Evolutionary conservation across 495 filamentous ascomycete genomes (phyloP).

Genomic region (Daldinia caldariorum): DNA sequence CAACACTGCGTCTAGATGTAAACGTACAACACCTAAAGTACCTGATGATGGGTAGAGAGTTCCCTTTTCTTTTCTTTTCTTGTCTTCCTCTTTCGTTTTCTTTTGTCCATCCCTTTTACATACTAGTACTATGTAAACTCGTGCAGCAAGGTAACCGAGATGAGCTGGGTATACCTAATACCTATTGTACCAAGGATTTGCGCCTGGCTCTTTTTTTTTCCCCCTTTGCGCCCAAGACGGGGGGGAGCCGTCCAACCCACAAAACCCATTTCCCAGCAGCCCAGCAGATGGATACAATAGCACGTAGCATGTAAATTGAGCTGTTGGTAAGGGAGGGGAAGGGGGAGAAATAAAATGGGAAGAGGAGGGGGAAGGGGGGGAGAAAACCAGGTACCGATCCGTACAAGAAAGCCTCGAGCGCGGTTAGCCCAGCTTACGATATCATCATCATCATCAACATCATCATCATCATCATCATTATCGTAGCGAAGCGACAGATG

Average conservation of each 20-base stretch:
- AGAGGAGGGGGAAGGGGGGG: not conserved
- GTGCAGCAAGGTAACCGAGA: slow-evolving; percentile 24
- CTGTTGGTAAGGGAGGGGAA: not conserved
- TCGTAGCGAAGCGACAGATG: not conserved
- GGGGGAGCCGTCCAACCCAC: slow-evolving; percentile 16
- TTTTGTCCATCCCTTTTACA: not conserved
- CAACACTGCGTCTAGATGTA: slow-evolving; percentile 1
- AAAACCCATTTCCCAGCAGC: slow-evolving; percentile 1
- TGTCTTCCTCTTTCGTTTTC: not conserved
- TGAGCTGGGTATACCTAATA: not conserved
- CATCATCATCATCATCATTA: too few relatives aligned
- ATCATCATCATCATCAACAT: too few relatives aligned
- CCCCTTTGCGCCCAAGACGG: slow-evolving; percentile 37
- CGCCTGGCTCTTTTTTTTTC: slow-evolving; percentile 19
- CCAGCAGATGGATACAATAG: not conserved
- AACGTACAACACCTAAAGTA: not conserved
- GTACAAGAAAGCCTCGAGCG: slow-evolving; percentile 22
- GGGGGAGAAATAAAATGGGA: too few relatives aligned
- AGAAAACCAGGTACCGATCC: slow-evolving; percentile 16
- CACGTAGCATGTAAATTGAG: not conserved
- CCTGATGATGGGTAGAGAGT: not conserved
- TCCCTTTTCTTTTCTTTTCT: not conserved
- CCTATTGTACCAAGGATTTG: slow-evolving; percentile 37
- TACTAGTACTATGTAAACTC: not conserved
- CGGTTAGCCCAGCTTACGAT: slow-evolving; percentile 20